These are phyloP conservation scores for Aristolochia californica DNA, from an alignment of 164 flowering plant genomes.

Conservation along the genomic window DNA sequence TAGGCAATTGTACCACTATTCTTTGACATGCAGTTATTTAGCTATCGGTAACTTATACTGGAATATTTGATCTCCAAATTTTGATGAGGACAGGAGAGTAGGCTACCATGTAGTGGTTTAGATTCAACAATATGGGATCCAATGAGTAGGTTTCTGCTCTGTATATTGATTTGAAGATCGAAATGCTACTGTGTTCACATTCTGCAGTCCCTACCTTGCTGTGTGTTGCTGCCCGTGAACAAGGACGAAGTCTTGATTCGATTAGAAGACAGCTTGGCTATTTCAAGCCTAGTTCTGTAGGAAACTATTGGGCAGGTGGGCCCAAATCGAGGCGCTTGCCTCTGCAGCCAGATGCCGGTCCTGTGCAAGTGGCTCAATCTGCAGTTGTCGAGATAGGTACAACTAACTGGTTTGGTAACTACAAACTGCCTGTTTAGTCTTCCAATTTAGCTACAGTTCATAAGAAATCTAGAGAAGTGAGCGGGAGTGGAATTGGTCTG, in stretches of 20 bases:
- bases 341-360: slow-evolving; percentile 52
- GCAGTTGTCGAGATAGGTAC: slow-evolving; percentile 53
- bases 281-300: slow-evolving; percentile 47
- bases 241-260: slow-evolving; percentile 46
- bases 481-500: slow-evolving; percentile 76
- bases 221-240: slow-evolving; percentile 60
- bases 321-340: slow-evolving; percentile 30
- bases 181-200: background rate
- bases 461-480: slow-evolving; percentile 49
- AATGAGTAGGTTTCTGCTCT: too few species aligned
- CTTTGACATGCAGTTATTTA: too few species aligned
- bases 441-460: slow-evolving; percentile 36
- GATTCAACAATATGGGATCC: too few species aligned
- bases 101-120: too few species aligned
- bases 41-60: too few species aligned
- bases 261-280: slow-evolving; percentile 61
- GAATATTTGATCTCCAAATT: too few species aligned
- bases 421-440: slow-evolving; percentile 58
- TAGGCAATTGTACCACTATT: too few species aligned
- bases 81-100: too few species aligned
- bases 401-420: slow-evolving; percentile 46
- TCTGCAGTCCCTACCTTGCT: slow-evolving; percentile 62
- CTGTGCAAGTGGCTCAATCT: slow-evolving; percentile 26
- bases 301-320: slow-evolving; percentile 62
- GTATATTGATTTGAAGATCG: too few species aligned